These are phyloP conservation scores for Botrytis galanthina DNA, from an alignment of 2,329 filamentous ascomycete species.

Conservation along the genomic window DNA sequence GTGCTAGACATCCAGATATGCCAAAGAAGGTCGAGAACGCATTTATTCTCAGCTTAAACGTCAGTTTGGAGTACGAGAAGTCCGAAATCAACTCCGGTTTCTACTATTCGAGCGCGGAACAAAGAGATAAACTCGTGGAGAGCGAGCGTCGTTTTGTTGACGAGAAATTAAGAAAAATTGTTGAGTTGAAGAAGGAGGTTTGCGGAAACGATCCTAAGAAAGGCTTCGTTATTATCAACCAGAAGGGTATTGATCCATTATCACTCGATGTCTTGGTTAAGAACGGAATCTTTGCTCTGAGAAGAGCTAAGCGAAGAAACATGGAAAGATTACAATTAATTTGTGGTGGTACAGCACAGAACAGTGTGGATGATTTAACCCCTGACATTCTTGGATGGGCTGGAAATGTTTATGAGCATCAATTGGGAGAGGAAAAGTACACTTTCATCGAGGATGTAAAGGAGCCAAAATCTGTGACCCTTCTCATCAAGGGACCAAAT, in stretches of 20 bases:
- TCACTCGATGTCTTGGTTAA: conserved; percentile 95
- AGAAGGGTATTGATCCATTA: conserved; percentile 97
- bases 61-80: conserved; percentile 98
- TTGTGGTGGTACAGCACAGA: conserved; percentile 87
- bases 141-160: conserved; percentile 95
- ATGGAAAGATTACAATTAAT: conserved; percentile 98
- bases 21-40: conserved; percentile 95
- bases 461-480: conserved; percentile 94
- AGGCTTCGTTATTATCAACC: conserved; percentile 96
- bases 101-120: conserved; percentile 96
- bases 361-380: conserved; percentile 90
- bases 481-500: conserved; percentile 98
- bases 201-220: conserved; percentile 92
- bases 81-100: conserved; percentile 98
- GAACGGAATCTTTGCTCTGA: conserved; percentile 93
- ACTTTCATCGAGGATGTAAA: conserved; percentile 99
- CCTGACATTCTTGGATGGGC: conserved; percentile 93
- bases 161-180: conserved; percentile 94
- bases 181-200: conserved; percentile 96
- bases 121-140: conserved; percentile 96
- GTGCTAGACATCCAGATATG: conserved; percentile 96
- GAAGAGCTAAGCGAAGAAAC: conserved; percentile 94
- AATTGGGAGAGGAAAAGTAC: conserved; percentile 97
- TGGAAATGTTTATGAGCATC: conserved; percentile 94
- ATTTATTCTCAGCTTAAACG: conserved; percentile 90